phyloP scores from a whole-genome alignment of 768 basidiomycete species.

The Strobilomyces confusus region DNA sequence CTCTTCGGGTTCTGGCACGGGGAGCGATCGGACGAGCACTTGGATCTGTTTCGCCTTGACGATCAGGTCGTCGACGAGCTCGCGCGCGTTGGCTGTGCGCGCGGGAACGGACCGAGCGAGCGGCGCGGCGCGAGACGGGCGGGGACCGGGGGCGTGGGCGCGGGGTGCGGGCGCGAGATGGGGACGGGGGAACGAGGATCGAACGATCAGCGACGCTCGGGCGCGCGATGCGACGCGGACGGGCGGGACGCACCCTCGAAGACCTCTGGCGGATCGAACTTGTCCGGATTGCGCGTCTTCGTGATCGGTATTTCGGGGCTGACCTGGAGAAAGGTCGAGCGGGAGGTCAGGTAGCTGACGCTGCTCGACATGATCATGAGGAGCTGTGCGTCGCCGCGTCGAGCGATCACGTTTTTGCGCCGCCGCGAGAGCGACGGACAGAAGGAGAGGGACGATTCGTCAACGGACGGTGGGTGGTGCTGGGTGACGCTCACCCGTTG shows the following conservation, averaged over 20 bases:
- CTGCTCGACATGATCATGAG: constrained; percentile 85
- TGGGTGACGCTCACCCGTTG: constrained; percentile 55
- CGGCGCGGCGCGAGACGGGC: not conserved
- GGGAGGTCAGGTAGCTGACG: constrained; percentile 73
- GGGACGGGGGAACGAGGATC: not conserved
- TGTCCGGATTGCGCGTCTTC: constrained; percentile 68
- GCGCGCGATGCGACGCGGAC: not conserved
- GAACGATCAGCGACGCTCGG: not conserved
- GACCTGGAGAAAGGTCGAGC: constrained; percentile 75
- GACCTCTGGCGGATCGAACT: constrained; percentile 65
- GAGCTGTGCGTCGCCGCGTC: constrained; percentile 45
- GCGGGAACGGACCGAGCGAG: not conserved
- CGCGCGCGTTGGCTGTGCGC: constrained; percentile 68
- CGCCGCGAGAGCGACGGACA: not conserved
- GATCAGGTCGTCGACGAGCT: constrained; percentile 79
- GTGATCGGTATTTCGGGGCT: constrained; percentile 80
- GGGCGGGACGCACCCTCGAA: constrained; percentile 56
- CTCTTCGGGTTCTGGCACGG: constrained; percentile 75
- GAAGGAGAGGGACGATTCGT: not conserved
- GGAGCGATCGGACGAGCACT: constrained; percentile 74
- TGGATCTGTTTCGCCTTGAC: constrained; percentile 89
- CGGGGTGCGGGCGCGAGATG: not conserved
- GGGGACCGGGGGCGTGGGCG: not conserved
- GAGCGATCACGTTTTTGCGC: not conserved
- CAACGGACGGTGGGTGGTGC: not conserved